These are phyloP conservation scores for Tetrastigma voinierianum DNA, from an alignment of 164 flowering plant species.

Conservation along the genomic window DNA sequence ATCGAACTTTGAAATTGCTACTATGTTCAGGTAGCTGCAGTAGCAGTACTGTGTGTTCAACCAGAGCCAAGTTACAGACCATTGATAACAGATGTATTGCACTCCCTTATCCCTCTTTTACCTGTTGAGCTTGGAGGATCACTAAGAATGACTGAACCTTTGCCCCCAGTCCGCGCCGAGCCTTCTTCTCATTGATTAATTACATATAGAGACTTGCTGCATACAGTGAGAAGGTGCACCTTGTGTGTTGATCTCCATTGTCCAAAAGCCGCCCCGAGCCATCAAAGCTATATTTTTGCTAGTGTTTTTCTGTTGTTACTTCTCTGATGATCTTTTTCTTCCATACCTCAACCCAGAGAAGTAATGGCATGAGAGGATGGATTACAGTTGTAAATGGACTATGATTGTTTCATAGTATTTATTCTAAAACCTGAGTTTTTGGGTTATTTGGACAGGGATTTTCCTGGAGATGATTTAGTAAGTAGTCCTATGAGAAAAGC, in stretches of 20 bases:
- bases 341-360: too few species aligned
- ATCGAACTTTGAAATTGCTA: background rate
- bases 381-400: slow-evolving; percentile 4
- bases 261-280: background rate
- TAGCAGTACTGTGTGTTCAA: slow-evolving; percentile 61
- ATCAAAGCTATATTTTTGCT: background rate
- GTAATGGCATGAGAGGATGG: too few species aligned
- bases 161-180: background rate
- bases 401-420: background rate
- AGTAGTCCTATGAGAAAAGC: too few species aligned
- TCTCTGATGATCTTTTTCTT: background rate
- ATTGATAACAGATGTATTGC: slow-evolving; percentile 60
- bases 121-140: slow-evolving; percentile 62
- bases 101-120: slow-evolving; percentile 60
- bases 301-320: background rate
- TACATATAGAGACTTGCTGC: too few species aligned
- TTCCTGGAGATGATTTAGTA: background rate
- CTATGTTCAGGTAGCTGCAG: slow-evolving; percentile 52
- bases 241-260: too few species aligned
- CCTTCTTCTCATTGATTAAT: slow-evolving; percentile 1
- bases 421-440: background rate
- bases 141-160: slow-evolving; percentile 32
- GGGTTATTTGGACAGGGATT: background rate
- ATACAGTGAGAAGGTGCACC: too few species aligned
- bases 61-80: slow-evolving; percentile 69